Evolutionary conservation across 2,329 filamentous ascomycete genomes (phyloP).

Genomic region (Tolypocladium cylindrosporum): DNA sequence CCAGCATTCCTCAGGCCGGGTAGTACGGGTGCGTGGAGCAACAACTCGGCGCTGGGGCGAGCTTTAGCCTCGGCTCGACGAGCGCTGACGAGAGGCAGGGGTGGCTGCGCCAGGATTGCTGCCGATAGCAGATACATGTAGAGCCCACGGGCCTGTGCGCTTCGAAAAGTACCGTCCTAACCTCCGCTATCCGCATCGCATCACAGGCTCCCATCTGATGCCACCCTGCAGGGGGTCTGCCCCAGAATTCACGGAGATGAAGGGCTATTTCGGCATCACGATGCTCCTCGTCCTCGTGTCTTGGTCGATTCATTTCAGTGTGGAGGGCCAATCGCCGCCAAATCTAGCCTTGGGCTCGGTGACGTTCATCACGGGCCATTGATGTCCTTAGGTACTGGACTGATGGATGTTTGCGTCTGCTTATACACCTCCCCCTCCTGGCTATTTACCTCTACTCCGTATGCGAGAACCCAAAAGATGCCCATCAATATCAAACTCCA

Average conservation of each 20-base stretch:
- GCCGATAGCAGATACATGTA: background rate
- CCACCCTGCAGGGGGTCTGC: background rate
- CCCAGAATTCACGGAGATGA: background rate
- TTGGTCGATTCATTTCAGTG: background rate
- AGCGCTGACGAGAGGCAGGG: background rate
- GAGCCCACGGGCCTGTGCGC: no score
- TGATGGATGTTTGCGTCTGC: background rate
- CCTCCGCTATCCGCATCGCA: background rate
- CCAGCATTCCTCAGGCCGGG: conserved; percentile 1
- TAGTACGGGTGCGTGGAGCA: background rate
- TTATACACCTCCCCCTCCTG: no score
- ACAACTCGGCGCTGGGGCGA: background rate
- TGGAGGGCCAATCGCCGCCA: background rate
- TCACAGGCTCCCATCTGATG: background rate
- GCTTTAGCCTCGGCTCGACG: background rate
- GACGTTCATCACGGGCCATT: background rate
- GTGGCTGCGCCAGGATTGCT: background rate
- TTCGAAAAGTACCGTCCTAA: no score
- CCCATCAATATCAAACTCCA: background rate
- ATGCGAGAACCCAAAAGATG: background rate
- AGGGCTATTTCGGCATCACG: background rate
- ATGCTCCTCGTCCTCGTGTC: background rate
- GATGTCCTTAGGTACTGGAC: background rate
- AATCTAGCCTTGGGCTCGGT: background rate
- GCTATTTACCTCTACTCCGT: background rate